These are phyloP conservation scores for Raffaelea deltoideospora DNA, from an alignment of 2,329 filamentous ascomycete species.

Conservation along the genomic window DNA sequence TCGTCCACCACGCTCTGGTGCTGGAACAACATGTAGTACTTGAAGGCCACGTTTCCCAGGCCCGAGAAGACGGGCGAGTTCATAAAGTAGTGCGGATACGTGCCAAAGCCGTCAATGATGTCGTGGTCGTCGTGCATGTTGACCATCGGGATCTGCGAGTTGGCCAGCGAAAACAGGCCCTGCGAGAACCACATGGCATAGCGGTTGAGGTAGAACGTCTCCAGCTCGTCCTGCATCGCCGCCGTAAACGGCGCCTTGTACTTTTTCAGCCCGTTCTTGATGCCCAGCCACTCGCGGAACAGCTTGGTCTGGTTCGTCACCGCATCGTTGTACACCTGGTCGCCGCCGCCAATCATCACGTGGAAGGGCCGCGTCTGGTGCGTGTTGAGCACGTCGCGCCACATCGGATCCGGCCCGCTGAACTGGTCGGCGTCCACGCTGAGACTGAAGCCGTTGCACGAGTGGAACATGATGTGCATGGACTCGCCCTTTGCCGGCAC, in stretches of 20 bases:
- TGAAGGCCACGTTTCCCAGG: constrained; percentile 82
- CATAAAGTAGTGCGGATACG: constrained; percentile 88
- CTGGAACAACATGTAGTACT: constrained; percentile 98
- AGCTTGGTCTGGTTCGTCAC: constrained; percentile 59
- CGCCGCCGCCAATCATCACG: constrained; percentile 93
- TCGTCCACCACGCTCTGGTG: constrained; percentile 79
- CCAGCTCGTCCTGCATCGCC: constrained; percentile 78
- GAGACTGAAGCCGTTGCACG: constrained; percentile 87
- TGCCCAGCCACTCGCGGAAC: constrained; percentile 74
- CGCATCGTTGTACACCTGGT: constrained; percentile 91
- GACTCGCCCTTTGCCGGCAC: constrained; percentile 68
- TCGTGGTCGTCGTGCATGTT: constrained; percentile 98
- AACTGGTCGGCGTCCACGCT: constrained; percentile 65
- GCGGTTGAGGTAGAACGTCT: constrained; percentile 72
- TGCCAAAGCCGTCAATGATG: constrained; percentile 82
- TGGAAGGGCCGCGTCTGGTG: constrained; percentile 91
- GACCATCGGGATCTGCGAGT: constrained; percentile 91
- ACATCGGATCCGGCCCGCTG: constrained; percentile 87
- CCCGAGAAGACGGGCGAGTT: constrained; percentile 78
- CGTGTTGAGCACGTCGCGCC: constrained; percentile 86
- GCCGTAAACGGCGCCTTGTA: constrained; percentile 61
- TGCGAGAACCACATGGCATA: constrained; percentile 96
- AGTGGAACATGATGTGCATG: constrained; percentile 99
- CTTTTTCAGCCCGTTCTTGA: constrained; percentile 67
- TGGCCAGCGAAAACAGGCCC: constrained; percentile 83